phyloP scores from a whole-genome alignment of 2,329 filamentous ascomycete species.

The Talaromyces sp. region DNA sequence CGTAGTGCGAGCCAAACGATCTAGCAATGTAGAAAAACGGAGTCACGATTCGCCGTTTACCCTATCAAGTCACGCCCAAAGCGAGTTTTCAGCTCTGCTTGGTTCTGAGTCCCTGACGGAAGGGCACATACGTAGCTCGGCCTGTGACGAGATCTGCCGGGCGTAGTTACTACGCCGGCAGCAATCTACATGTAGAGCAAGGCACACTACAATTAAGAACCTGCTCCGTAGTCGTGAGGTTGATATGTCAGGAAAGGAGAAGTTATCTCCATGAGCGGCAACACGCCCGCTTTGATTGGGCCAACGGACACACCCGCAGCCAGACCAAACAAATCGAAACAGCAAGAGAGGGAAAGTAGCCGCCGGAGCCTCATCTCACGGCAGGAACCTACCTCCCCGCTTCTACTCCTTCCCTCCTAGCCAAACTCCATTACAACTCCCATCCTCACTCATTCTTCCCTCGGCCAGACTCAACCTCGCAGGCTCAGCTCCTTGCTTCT shows the following conservation, averaged over 20 bases:
- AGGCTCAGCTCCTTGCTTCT: background rate
- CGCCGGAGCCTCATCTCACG: slow-evolving; percentile 11
- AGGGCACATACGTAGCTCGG: background rate
- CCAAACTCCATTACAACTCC: background rate
- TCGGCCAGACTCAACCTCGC: background rate
- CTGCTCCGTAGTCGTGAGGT: background rate
- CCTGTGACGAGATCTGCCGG: background rate
- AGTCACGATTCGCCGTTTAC: background rate
- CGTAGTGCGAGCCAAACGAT: background rate
- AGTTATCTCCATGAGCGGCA: background rate
- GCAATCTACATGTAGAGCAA: background rate
- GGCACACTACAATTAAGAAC: background rate
- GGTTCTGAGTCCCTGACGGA: background rate
- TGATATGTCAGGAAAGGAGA: background rate
- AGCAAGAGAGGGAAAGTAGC: slow-evolving; percentile 1
- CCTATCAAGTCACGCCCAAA: background rate
- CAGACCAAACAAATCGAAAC: slow-evolving; percentile 6
- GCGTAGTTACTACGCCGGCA: background rate
- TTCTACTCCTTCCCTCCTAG: background rate
- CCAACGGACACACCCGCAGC: background rate
- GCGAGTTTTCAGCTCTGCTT: slow-evolving; percentile 7
- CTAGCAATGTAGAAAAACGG: background rate
- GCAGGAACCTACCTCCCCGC: background rate
- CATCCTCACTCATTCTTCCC: background rate
- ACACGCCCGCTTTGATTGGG: background rate